Evolutionary conservation across 2,329 filamentous ascomycete species (phyloP).

Genomic region (Clonostachys byssicola): DNA sequence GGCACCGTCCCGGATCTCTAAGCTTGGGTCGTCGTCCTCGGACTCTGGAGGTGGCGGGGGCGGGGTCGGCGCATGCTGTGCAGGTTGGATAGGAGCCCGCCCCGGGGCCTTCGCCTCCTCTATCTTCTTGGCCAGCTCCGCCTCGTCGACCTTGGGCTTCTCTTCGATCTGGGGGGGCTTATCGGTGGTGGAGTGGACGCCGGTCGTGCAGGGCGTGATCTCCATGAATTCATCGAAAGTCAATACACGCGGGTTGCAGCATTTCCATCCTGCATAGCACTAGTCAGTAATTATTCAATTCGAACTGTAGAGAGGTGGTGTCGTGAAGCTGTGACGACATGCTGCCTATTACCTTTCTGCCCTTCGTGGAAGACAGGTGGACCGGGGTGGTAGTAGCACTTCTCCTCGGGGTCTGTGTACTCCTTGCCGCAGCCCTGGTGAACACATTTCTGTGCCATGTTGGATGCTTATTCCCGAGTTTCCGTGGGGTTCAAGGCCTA

Average conservation of each 20-base stretch:
- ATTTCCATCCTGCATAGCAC: conserved; percentile 80
- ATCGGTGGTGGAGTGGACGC: conserved; percentile 88
- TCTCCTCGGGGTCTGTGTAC: conserved; percentile 77
- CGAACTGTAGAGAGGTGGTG: no score
- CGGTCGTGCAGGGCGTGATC: conserved; percentile 88
- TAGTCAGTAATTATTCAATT: not conserved
- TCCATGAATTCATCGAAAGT: conserved; percentile 97
- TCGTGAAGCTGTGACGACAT: not conserved
- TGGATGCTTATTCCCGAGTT: not conserved
- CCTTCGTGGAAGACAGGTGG: conserved; percentile 96
- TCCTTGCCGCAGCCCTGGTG: conserved; percentile 93
- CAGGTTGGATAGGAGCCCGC: conserved; percentile 30
- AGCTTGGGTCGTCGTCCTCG: conserved; percentile 78
- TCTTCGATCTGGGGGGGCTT: conserved; percentile 57
- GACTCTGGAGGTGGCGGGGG: conserved; percentile 68
- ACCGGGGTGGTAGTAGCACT: conserved; percentile 88
- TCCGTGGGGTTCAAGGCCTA: no score
- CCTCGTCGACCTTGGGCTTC: conserved; percentile 42
- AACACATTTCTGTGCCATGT: conserved; percentile 82
- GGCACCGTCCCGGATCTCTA: conserved; percentile 69
- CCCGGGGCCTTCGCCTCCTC: conserved; percentile 43
- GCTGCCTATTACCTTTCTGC: conserved; percentile 79
- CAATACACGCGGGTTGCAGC: conserved; percentile 93
- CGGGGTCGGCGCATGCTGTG: conserved; percentile 41
- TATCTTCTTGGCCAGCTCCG: conserved; percentile 34